Evolutionary conservation across 768 basidiomycete species (phyloP).

Genomic region (Suillus fuscotomentosus): DNA sequence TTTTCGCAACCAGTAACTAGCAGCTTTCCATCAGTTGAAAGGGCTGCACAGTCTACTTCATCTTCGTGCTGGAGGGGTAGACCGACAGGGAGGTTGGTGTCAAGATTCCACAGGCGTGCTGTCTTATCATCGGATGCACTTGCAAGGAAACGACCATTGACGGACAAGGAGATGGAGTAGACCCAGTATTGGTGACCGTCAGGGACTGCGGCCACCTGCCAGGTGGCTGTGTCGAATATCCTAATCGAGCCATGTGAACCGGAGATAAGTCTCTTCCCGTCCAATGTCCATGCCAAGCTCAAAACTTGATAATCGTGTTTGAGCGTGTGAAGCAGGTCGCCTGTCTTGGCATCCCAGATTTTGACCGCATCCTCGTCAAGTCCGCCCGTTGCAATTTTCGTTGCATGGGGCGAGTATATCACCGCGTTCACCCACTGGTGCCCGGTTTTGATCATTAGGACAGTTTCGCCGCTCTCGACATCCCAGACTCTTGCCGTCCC

Average conservation of each 20-base stretch:
- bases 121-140: not conserved
- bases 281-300: not conserved
- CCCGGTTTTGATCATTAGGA: not conserved
- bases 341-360: not conserved
- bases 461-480: not conserved
- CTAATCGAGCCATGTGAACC: not conserved
- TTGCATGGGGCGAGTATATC: not conserved
- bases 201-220: not conserved
- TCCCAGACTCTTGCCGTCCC: not conserved
- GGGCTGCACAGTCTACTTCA: not conserved
- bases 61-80: not conserved
- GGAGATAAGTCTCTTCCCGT: not conserved
- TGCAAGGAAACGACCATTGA: not conserved
- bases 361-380: not conserved
- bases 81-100: not conserved
- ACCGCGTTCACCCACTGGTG: fast-evolving
- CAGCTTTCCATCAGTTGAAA: not conserved
- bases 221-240: not conserved
- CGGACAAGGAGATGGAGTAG: not conserved
- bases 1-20: not conserved
- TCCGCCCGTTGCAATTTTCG: not conserved
- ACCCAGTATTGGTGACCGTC: too few relatives aligned
- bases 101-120: not conserved
- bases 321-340: not conserved
- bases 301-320: not conserved